Conservation (phyloP, 2,329 filamentous ascomycete genomes). For the Huntiella decipiens region DNA sequence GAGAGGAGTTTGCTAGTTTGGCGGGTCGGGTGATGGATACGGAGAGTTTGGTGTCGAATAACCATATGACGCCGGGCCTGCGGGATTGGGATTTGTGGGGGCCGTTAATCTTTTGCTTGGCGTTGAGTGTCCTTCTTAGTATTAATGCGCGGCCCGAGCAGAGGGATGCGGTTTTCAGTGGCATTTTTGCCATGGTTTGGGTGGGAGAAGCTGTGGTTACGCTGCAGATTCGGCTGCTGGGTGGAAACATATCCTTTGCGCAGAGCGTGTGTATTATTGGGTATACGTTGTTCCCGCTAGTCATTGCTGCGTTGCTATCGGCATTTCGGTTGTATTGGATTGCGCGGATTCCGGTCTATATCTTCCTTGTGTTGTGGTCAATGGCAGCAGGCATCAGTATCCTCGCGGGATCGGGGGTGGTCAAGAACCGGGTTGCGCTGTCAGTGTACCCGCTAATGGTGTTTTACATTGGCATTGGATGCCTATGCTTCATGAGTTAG, state of each 20-base stretch:
- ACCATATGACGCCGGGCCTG: conserved; percentile 71
- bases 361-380: conserved; percentile 78
- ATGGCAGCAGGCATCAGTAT: conserved; percentile 92
- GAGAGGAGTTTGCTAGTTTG: conserved; percentile 42
- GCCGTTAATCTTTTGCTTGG: conserved; percentile 79
- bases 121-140: conserved; percentile 74
- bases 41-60: conserved; percentile 39
- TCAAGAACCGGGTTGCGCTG: conserved; percentile 83
- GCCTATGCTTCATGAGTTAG: conserved; percentile 92
- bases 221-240: conserved; percentile 89
- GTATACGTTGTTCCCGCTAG: conserved; percentile 91
- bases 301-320: conserved; percentile 78
- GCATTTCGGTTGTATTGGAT: conserved; percentile 64
- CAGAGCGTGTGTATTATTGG: conserved; percentile 96
- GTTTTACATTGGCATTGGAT: conserved; percentile 84
- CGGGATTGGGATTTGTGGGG: conserved; percentile 98
- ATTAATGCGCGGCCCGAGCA: conserved; percentile 63
- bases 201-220: conserved; percentile 92
- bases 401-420: conserved; percentile 80
- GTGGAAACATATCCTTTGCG: conserved; percentile 95
- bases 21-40: conserved; percentile 44
- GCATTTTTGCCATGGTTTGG: conserved; percentile 94
- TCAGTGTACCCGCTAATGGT: conserved; percentile 90
- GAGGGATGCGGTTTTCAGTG: conserved; percentile 78
- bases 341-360: conserved; percentile 73